Base-by-base conservation (phyloP, 1,284 basidiomycete genomes). In the Boletellus deceptivus region DNA sequence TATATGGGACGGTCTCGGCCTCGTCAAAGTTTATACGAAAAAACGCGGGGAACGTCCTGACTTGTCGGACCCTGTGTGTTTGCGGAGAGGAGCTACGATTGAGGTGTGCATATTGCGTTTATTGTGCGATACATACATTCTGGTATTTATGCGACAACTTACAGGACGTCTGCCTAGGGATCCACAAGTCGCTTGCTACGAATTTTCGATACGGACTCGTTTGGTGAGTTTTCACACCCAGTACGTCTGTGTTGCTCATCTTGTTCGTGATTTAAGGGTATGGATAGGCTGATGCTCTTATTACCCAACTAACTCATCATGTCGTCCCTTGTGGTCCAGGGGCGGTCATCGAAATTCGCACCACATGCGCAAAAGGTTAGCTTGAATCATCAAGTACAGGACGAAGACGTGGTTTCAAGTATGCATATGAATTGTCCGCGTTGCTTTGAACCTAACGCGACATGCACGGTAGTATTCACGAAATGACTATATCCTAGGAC, bases 11-110 rank as follows among this genome's bases (percentile, higher is more conserved):
- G 84, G 91, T 55, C 78, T 95, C 17, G 77, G 79, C 35, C 80
- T 95, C 17, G 93, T 95, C 46, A 94, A 93, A 70, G 84, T 98
- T 49, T 98, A 98, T 72, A 98, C 95, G 2, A 98, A 98, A 73
- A 95, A 95, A 70, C 82, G 96, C 43, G 96, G 95, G n/a, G 90
- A 79, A 31, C 89, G 90, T 59, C 93, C 96, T 3, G 96, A 98
- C 67, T 72, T 98, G 17, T 72, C 77, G 1, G 96, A 98, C 70
- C 96, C 96, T n/a, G 85, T 98, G 44, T 95, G 94, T 66, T 72
- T 98, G 58, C 80, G 95, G 48, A 89, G 84, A 62, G 96, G 95
- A 1, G 93, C 95, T 2, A 95, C 92, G 0, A 89, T 98, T 53
- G 96, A 98, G 77, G 91, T 89, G 25, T 29, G 55, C 7, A 9